Conservation (phyloP, 495 filamentous ascomycete species). For the Jackrogersella minutella region DNA sequence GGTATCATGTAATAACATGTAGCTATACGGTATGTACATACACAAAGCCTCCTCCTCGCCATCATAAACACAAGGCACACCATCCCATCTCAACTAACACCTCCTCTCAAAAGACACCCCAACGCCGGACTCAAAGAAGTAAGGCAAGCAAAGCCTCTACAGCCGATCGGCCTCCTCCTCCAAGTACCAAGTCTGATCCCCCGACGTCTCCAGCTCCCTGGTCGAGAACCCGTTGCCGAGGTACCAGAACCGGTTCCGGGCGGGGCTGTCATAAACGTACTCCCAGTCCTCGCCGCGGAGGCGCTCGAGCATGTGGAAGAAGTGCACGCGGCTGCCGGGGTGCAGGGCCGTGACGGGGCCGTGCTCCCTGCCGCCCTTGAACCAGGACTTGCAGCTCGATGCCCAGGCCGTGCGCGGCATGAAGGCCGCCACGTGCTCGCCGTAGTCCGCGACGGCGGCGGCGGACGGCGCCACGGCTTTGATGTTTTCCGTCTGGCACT, state of each 20-base stretch:
- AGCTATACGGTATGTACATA: too few relatives aligned
- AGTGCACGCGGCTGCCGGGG: conserved; percentile 60
- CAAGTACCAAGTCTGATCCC: conserved; percentile 56
- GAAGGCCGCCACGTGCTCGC: conserved; percentile 53
- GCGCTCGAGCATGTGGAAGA: conserved; percentile 58
- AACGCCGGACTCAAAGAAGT: too few relatives aligned
- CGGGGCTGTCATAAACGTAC: conserved; percentile 49
- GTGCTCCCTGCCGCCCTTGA: conserved; percentile 52
- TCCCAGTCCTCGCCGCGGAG: conserved; percentile 62
- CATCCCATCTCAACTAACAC: too few relatives aligned
- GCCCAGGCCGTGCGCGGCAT: conserved; percentile 61
- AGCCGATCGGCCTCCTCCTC: conserved; percentile 34
- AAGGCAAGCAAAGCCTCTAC: too few relatives aligned
- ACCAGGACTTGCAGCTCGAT: conserved; percentile 57
- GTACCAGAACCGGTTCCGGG: conserved; percentile 53
- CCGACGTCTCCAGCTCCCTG: conserved; percentile 48
- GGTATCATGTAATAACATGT: too few relatives aligned
- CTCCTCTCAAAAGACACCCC: too few relatives aligned
- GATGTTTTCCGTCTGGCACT: conserved; percentile 57
- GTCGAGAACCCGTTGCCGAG: conserved; percentile 60
- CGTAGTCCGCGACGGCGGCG: conserved; percentile 56
- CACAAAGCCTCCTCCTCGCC: too few relatives aligned
- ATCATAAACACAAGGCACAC: too few relatives aligned
- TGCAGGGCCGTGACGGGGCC: conserved; percentile 60
- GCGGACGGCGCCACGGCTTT: conserved; percentile 49